Evolutionary conservation across 2,329 filamentous ascomycete species (phyloP).

Genomic region (Epichloe bromicola): DNA sequence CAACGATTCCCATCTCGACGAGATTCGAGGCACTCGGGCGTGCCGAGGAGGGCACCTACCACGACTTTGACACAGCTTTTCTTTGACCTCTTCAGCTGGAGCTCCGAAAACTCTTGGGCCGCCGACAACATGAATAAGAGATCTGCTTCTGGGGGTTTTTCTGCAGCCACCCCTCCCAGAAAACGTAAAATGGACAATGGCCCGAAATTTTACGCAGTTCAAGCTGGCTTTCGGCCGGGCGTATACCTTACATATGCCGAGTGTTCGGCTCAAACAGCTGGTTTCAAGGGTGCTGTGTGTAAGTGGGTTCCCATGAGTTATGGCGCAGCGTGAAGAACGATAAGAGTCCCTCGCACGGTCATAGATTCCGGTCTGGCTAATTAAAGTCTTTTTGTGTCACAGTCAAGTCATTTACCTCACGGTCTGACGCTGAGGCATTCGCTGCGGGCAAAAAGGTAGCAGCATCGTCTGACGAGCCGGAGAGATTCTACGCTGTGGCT

Average conservation of each 20-base stretch:
- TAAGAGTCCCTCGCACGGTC: background rate
- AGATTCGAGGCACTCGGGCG: background rate
- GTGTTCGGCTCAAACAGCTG: conserved; percentile 46
- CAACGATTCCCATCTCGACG: background rate
- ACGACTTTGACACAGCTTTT: conserved; percentile 1
- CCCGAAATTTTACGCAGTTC: conserved; percentile 52
- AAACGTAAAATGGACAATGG: conserved; percentile 35
- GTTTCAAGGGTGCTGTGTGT: conserved; percentile 55
- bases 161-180: conserved; percentile 18
- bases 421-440: conserved; percentile 68
- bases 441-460: conserved; percentile 44
- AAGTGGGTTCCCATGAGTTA: conserved; percentile 23
- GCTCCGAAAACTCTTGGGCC: background rate
- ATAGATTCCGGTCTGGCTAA: background rate
- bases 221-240: conserved; percentile 41
- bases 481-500: conserved; percentile 48
- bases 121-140: conserved; percentile 19
- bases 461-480: conserved; percentile 26
- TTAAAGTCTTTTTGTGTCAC: background rate
- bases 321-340: background rate
- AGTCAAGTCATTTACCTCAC: conserved; percentile 71
- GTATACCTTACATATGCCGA: conserved; percentile 51
- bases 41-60: background rate
- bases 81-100: conserved; percentile 11
- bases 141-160: conserved; percentile 10